Conservation (phyloP, 192 early-diverging fungal genomes). For the Podila clonocystis region DNA sequence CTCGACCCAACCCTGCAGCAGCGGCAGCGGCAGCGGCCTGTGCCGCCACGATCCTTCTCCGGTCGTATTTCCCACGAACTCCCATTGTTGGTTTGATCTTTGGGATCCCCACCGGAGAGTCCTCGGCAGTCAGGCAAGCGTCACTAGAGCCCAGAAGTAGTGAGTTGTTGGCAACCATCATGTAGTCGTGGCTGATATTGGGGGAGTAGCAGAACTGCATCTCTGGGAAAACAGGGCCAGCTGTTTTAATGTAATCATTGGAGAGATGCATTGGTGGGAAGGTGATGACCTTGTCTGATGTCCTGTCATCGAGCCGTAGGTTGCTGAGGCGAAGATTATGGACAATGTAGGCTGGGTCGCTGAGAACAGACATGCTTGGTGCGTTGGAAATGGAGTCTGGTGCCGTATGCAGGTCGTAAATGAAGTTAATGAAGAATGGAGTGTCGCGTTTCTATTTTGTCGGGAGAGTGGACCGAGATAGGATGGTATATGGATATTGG, state of each 20-base stretch:
- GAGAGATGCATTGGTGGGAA: constrained; percentile 66
- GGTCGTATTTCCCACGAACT: constrained; percentile 37
- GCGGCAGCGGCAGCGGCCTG: constrained; percentile 59
- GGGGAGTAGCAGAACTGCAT: constrained; percentile 70
- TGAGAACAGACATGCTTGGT: constrained; percentile 70
- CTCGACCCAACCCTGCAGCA: constrained; percentile 53
- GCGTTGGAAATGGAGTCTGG: not conserved
- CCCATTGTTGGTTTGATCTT: constrained; percentile 19
- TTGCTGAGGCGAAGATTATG: constrained; percentile 82
- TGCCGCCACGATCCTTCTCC: constrained; percentile 55
- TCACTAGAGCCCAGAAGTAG: constrained; percentile 8
- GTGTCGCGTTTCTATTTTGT: no score
- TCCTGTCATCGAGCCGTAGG: constrained; percentile 74
- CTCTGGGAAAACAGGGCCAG: constrained; percentile 65
- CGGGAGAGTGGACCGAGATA: not conserved
- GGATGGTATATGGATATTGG: not conserved
- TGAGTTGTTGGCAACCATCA: constrained; percentile 28
- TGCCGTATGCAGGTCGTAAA: not conserved
- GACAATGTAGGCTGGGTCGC: constrained; percentile 78
- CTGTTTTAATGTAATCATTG: constrained; percentile 69
- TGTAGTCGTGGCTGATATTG: constrained; percentile 51
- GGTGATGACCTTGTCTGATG: constrained; percentile 76
- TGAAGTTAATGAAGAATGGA: not conserved
- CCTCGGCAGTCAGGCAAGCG: constrained; percentile 7
- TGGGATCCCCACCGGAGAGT: constrained; percentile 3